Evolutionary conservation across 345 rosid genomes (phyloP).

Genomic region (Dipteronia dyeriana): DNA sequence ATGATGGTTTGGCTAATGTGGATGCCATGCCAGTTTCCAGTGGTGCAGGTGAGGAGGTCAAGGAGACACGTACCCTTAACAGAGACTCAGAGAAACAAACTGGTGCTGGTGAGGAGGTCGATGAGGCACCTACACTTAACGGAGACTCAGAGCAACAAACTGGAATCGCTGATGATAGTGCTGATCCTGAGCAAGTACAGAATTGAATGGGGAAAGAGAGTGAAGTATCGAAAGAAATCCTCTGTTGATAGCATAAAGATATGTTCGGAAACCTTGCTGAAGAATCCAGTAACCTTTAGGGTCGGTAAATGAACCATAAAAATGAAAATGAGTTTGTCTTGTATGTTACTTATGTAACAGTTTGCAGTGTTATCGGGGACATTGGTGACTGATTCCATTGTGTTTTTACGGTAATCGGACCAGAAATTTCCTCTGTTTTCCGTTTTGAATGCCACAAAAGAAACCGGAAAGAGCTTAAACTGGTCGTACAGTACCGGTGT

Average conservation of each 20-base stretch:
- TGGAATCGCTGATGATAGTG: neutral
- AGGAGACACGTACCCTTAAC: neutral
- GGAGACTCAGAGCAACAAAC: conserved; percentile 11
- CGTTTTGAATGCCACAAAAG: neutral
- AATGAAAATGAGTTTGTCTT: neutral
- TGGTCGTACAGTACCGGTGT: conserved; percentile 5
- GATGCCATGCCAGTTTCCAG: conserved; percentile 30
- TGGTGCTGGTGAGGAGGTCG: neutral
- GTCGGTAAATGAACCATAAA: no score
- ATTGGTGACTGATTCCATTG: neutral
- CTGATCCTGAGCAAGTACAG: conserved; percentile 3
- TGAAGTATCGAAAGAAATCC: neutral
- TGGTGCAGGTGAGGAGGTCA: conserved; percentile 7
- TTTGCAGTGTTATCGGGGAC: neutral
- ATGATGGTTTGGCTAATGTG: conserved; percentile 18
- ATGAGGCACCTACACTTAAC: neutral
- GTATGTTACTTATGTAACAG: neutral
- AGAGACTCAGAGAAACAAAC: conserved; percentile 8
- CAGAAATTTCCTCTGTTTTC: neutral
- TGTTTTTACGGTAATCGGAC: conserved; percentile 19
- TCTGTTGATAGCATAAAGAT: neutral
- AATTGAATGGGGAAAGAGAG: neutral
- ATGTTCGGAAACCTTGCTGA: neutral
- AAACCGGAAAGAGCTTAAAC: neutral
- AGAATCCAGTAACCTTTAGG: neutral